Evolutionary conservation across 371 early-diverging fungal species (phyloP).

Genomic region (Cokeromyces recurvatus): DNA sequence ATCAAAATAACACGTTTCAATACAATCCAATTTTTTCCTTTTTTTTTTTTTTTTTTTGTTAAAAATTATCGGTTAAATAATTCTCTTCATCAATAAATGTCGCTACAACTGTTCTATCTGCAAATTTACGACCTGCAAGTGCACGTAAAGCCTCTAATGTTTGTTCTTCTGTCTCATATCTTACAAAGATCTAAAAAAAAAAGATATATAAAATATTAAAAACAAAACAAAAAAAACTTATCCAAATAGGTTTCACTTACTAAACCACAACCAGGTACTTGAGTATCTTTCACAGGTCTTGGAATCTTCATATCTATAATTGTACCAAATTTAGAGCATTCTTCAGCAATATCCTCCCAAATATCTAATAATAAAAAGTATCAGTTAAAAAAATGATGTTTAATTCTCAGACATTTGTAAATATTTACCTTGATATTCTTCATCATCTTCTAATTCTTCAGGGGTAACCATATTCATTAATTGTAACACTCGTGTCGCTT

Average conservation of each 20-base stretch:
- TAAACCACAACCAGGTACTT: slow-evolving; percentile 79
- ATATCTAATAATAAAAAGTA: slow-evolving; percentile 65
- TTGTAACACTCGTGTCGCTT: slow-evolving; percentile 76
- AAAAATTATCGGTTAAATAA: slow-evolving; percentile 52
- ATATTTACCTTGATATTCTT: slow-evolving; percentile 79
- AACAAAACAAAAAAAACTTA: not conserved
- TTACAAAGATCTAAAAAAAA: slow-evolving; percentile 74
- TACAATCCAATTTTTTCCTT: too few relatives aligned
- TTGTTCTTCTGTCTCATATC: slow-evolving; percentile 58
- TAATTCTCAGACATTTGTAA: not conserved
- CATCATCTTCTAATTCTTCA: slow-evolving; percentile 84
- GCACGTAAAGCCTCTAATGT: slow-evolving; percentile 71
- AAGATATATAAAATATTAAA: slow-evolving; percentile 12
- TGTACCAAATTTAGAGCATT: slow-evolving; percentile 85
- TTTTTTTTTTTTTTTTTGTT: too few relatives aligned
- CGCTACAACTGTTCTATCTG: slow-evolving; percentile 89
- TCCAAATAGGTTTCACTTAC: slow-evolving; percentile 33
- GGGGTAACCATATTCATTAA: slow-evolving; percentile 93
- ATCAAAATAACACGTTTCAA: too few relatives aligned
- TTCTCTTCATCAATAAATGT: slow-evolving; percentile 75
- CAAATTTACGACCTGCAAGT: slow-evolving; percentile 92
- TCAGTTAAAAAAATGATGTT: not conserved
- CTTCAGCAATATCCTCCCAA: slow-evolving; percentile 86
- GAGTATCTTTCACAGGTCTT: slow-evolving; percentile 54
- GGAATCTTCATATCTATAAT: slow-evolving; percentile 83